Percentiles rank a stretch among this genome's conserved stretches.
These are phyloP conservation scores for Xylaria scruposa DNA, from an alignment of 495 filamentous ascomycete species.

Conservation along the genomic window DNA sequence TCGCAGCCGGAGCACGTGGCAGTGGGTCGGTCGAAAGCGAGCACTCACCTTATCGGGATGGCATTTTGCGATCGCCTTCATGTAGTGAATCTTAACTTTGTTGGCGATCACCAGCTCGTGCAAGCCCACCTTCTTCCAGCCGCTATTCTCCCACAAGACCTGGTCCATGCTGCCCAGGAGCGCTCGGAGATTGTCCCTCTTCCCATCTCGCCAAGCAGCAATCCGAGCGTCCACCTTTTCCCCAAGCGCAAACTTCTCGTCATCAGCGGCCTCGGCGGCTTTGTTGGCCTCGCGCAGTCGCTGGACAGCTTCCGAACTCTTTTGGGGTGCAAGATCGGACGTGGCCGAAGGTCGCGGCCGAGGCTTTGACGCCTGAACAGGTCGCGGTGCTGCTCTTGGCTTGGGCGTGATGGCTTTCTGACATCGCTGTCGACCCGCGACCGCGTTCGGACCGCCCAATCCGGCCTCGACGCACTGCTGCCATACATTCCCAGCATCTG, in stretches of 20 bases:
- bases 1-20: conserved; percentile 17
- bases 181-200: conserved; percentile 90
- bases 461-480: conserved; percentile 80
- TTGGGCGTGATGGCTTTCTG: conserved; percentile 79
- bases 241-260: conserved; percentile 88
- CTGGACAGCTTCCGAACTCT: conserved; percentile 70
- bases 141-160: conserved; percentile 88
- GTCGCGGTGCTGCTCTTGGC: conserved; percentile 48
- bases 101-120: conserved; percentile 86
- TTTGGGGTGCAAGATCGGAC: conserved; percentile 46
- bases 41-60: conserved; percentile 94
- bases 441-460: conserved; percentile 80
- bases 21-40: conserved; percentile 23
- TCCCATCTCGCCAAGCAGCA: conserved; percentile 80
- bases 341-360: conserved; percentile 56
- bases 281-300: conserved; percentile 81
- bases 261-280: conserved; percentile 81
- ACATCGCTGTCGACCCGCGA: conserved; percentile 87
- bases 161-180: conserved; percentile 85
- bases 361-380: conserved; percentile 39
- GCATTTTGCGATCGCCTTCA: conserved; percentile 98
- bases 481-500: conserved; percentile 82
- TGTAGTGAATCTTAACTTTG: conserved; percentile 96
- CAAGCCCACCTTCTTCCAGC: conserved; percentile 97
- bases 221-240: conserved; percentile 84